Evolutionary conservation across 805 yeast species (phyloP).

Genomic region (Yarrowia bubula): DNA sequence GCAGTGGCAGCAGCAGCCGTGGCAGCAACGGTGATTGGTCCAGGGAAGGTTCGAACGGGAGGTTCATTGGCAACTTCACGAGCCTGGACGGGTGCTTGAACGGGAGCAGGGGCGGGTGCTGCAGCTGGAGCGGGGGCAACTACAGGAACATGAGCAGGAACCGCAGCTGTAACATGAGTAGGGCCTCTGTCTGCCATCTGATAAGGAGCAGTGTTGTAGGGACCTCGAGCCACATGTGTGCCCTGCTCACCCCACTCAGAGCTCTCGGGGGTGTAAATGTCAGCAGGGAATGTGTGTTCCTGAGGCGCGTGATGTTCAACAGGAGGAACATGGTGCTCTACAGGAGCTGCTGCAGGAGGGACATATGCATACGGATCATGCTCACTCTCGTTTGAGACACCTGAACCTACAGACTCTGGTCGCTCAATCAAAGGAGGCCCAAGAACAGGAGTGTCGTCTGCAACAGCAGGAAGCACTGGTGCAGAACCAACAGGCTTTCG

Average conservation of each 20-base stretch:
- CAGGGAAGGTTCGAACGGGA: not conserved
- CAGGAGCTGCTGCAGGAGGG: no score
- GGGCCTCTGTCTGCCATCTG: not conserved
- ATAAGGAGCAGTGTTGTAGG: slow-evolving; percentile 12
- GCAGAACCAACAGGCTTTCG: slow-evolving; percentile 32
- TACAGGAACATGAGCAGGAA: not conserved
- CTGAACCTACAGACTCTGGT: not conserved
- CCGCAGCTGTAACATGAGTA: not conserved
- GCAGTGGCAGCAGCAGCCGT: slow-evolving; percentile 16
- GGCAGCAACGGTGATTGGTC: not conserved
- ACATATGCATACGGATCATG: not conserved
- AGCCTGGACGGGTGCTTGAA: not conserved
- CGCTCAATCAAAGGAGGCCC: not conserved
- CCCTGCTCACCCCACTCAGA: slow-evolving; percentile 1
- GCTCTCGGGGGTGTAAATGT: slow-evolving; percentile 3
- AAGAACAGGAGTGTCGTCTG: not conserved
- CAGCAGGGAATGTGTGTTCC: not conserved
- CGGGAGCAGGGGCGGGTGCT: not conserved
- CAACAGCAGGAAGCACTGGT: not conserved
- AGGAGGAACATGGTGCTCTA: not conserved
- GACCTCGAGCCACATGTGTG: not conserved
- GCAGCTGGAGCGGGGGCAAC: not conserved
- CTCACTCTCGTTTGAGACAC: not conserved
- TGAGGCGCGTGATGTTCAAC: not conserved
- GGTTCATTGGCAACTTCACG: not conserved